These are phyloP conservation scores for Didymella pomorum DNA, from an alignment of 2,329 filamentous ascomycete species.

Conservation along the genomic window DNA sequence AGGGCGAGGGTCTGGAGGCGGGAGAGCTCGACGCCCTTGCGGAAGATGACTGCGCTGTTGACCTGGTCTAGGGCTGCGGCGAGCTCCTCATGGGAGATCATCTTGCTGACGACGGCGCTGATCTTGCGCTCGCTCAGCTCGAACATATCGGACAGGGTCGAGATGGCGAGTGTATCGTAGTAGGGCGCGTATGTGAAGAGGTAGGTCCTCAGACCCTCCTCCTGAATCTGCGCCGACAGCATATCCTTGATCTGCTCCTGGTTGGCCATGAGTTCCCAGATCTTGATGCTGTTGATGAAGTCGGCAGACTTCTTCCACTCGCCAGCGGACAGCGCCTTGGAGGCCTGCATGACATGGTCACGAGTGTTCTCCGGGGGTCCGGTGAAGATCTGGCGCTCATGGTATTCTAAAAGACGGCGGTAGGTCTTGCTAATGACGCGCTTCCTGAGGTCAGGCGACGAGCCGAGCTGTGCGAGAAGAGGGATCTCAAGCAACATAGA, in stretches of 20 bases:
- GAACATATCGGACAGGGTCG: conserved; percentile 91
- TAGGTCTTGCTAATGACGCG: conserved; percentile 99
- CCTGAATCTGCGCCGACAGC: conserved; percentile 97
- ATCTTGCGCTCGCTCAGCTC: conserved; percentile 92
- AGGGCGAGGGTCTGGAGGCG: conserved; percentile 94
- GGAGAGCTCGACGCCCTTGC: conserved; percentile 98
- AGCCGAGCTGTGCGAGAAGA: conserved; percentile 93
- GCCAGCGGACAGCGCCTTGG: conserved; percentile 92
- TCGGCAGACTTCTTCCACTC: conserved; percentile 98
- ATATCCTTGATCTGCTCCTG: conserved; percentile 93
- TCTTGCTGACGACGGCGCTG: conserved; percentile 94
- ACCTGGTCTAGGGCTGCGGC: conserved; percentile 97
- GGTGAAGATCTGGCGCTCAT: conserved; percentile 98
- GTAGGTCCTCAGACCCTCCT: conserved; percentile 96
- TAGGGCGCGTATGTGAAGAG: conserved; percentile 99
- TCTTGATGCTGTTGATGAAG: conserved; percentile 98
- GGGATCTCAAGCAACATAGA: conserved; percentile 99
- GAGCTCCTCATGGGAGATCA: conserved; percentile 99
- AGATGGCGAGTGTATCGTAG: conserved; percentile 93
- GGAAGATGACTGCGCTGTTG: conserved; percentile 96
- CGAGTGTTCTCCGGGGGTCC: conserved; percentile 98
- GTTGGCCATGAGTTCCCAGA: conserved; percentile 97
- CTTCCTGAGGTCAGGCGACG: conserved; percentile 96
- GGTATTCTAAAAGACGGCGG: conserved; percentile 98
- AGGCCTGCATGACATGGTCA: conserved; percentile 99